Conservation (phyloP, 768 basidiomycete species). For the Scleroderma citrinum region DNA sequence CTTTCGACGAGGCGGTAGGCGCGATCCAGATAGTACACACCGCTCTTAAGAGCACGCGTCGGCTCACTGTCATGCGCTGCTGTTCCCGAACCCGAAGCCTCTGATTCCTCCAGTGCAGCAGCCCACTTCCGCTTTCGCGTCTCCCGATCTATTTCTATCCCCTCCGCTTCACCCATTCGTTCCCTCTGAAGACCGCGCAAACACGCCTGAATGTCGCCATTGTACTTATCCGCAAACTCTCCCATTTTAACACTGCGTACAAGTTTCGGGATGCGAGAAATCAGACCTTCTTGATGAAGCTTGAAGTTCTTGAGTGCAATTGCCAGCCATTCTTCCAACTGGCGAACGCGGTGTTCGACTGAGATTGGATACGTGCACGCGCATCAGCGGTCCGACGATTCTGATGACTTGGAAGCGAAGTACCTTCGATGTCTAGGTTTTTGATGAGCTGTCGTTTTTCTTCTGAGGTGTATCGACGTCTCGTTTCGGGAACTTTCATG, state of each 20-base stretch:
- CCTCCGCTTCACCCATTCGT: constrained; percentile 41
- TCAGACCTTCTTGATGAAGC: constrained; percentile 68
- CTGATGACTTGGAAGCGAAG: background rate
- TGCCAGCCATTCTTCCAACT: constrained; percentile 70
- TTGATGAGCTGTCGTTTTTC: constrained; percentile 71
- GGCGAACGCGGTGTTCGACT: constrained; percentile 72
- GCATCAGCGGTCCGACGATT: constrained; percentile 1
- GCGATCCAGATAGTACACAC: constrained; percentile 31
- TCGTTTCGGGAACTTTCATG: constrained; percentile 6
- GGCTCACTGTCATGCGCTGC: constrained; percentile 25
- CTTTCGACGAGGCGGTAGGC: background rate
- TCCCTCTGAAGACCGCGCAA: constrained; percentile 65
- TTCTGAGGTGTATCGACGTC: constrained; percentile 46
- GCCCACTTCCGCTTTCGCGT: constrained; percentile 77
- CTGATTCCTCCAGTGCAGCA: constrained; percentile 51
- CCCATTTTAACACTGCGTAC: constrained; percentile 68
- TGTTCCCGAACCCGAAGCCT: constrained; percentile 33
- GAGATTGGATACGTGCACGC: background rate
- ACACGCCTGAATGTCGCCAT: constrained; percentile 68
- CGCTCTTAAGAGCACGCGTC: constrained; percentile 52
- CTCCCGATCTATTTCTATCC: constrained; percentile 56
- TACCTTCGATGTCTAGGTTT: constrained; percentile 80
- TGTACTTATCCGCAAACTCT: constrained; percentile 74
- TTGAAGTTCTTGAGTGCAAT: constrained; percentile 71
- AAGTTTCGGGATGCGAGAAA: constrained; percentile 69